A percentile compares a stretch with the other conserved stretches of the same genome.
phyloP scores from a whole-genome alignment of 1,284 basidiomycete species.

The Boletellus deceptivus region DNA sequence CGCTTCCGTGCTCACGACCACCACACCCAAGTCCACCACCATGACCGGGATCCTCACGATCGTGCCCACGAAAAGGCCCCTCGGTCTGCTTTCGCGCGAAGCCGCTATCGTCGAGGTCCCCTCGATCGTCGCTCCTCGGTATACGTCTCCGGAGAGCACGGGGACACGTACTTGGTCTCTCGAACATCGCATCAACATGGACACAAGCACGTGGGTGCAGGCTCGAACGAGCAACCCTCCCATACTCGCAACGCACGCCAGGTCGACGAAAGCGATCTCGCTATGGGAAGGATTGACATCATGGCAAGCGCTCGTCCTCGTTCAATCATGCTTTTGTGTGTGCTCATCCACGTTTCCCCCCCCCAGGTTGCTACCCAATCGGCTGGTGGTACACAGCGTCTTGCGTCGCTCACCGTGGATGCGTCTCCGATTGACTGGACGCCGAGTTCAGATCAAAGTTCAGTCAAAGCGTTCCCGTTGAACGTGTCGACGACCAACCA shows the following conservation, averaged over 20 bases:
- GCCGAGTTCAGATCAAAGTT: slow-evolving; percentile 11
- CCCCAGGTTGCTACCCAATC: slow-evolving; percentile 14
- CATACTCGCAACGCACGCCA: slow-evolving; percentile 12
- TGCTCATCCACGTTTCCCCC: neutral
- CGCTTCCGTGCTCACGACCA: slow-evolving; percentile 7
- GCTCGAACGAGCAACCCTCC: neutral
- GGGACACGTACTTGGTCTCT: slow-evolving; percentile 22
- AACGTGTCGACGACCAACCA: slow-evolving; percentile 53
- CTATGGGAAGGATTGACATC: slow-evolving; percentile 48
- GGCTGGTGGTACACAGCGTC: slow-evolving; percentile 7
- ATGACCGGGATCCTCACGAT: neutral
- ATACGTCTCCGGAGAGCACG: slow-evolving; percentile 22
- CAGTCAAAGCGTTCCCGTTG: slow-evolving; percentile 41
- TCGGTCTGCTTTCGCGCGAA: slow-evolving; percentile 24
- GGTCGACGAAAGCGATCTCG: slow-evolving; percentile 21
- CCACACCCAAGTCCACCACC: neutral
- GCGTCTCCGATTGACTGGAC: slow-evolving; percentile 30
- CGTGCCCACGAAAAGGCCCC: neutral
- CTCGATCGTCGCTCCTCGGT: slow-evolving; percentile 20
- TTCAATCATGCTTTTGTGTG: neutral
- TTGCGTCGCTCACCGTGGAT: slow-evolving; percentile 51
- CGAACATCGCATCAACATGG: neutral
- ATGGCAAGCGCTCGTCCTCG: slow-evolving; percentile 35
- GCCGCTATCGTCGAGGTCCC: slow-evolving; percentile 11
- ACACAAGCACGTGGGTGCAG: slow-evolving; percentile 1